Base-by-base conservation (phyloP, 768 basidiomycete species). In the Hemileccinum impolitum region DNA sequence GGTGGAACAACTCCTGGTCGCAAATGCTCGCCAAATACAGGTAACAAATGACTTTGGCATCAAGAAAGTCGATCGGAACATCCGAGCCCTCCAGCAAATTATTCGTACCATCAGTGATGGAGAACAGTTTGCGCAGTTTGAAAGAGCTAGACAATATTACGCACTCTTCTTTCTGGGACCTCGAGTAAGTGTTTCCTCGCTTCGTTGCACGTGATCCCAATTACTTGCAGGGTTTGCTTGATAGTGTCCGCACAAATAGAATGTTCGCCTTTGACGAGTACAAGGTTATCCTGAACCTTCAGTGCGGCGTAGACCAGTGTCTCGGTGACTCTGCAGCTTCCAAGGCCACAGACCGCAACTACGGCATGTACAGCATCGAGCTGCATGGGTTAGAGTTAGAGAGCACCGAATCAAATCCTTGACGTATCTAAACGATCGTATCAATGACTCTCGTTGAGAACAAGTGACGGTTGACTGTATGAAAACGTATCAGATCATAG, bases 31-130 rank as follows among this genome's bases (percentile, higher is more conserved):
- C 31, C 72, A 81, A 48, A 76, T 98, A 48, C 81, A 79, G 15
- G 60, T 75, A 30, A 83, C 82, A 10, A 96, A 90, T 57, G 64
- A 71, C 0, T 81, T 81, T 49, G 95, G 95, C 2, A 79, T 94
- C 55, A 79, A 83, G 62, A 96, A 95, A 71, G 87, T 97, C 56
- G 69, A 82, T 62, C 82, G 92, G 25, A 94, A 95, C 66, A 87
- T 95, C 41, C 76, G 93, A 30, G 90, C 95, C n/a, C 75, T 98
- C 32, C 94, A 95, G 61, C 95, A 98, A 65, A 85, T 87, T 58
- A 78, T 94, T 60, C 90, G 89, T 63, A 84, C 85, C 8, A 78
- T 92, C 44, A 78, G 79, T 5, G 75, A 79, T 43, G 80, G 82
- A n/a, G n/a, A n/a, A n/a, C n/a, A n/a, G n/a, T n/a, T 80, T 48